These are phyloP conservation scores for Brettanomyces bruxellensis DNA, from an alignment of 805 yeast species.

Conservation along the genomic window DNA sequence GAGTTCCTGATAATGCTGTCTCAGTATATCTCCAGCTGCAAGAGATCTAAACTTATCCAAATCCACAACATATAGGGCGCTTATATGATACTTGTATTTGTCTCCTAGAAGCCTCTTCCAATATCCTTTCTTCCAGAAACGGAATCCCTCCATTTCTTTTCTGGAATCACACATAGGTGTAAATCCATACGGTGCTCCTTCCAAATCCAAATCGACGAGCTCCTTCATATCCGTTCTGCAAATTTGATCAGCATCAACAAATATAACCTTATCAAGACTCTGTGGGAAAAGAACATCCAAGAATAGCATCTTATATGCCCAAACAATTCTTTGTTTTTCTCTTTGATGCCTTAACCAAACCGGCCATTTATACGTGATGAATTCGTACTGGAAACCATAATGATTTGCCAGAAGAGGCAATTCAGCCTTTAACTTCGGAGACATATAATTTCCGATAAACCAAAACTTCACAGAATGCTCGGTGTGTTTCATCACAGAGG, in stretches of 20 bases:
- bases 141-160: constrained; percentile 68
- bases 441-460: constrained; percentile 76
- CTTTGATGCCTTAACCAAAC: constrained; percentile 74
- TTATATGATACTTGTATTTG: constrained; percentile 63
- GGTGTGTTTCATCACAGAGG: constrained; percentile 61
- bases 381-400: constrained; percentile 61
- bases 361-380: constrained; percentile 91
- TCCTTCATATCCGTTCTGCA: constrained; percentile 69
- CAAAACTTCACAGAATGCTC: constrained; percentile 68
- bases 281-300: constrained; percentile 83
- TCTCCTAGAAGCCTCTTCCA: constrained; percentile 62
- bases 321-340: constrained; percentile 68
- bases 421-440: constrained; percentile 54
- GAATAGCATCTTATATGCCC: constrained; percentile 85
- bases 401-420: constrained; percentile 50
- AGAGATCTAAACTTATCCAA: constrained; percentile 52
- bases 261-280: constrained; percentile 63
- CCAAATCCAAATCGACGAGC: constrained; percentile 55
- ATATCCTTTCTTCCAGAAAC: constrained; percentile 92
- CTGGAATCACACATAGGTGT: constrained; percentile 84
- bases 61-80: constrained; percentile 81
- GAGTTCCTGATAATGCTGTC: constrained; percentile 77
- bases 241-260: constrained; percentile 81
- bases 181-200: constrained; percentile 81
- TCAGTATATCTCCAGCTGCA: constrained; percentile 69